Evolutionary conservation across 305 asterid species (phyloP).

Genomic region (Fraxinus latifolia): DNA sequence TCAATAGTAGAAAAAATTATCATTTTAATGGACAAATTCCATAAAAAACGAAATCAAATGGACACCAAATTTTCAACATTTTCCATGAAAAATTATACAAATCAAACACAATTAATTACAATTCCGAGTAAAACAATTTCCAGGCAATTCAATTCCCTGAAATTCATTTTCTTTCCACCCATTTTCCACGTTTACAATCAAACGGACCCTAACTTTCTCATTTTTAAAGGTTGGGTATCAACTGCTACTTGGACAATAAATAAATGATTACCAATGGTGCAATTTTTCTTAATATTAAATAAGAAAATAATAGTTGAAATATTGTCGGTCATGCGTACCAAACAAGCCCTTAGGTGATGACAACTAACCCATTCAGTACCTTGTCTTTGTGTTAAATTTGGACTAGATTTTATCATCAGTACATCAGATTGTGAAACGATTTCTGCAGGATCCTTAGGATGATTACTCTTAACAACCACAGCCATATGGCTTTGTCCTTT

Average conservation of each 20-base stretch:
- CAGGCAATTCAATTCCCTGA: too few relatives aligned
- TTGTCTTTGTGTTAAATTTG: constrained; percentile 26
- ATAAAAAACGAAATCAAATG: too few relatives aligned
- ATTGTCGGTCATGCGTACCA: background rate
- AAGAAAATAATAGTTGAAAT: background rate
- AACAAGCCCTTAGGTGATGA: background rate
- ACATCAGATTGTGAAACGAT: constrained; percentile 25
- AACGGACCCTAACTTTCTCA: background rate
- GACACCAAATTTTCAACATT: too few relatives aligned
- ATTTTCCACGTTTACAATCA: too few relatives aligned
- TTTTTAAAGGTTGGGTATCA: background rate
- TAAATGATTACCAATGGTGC: background rate
- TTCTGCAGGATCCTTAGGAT: constrained; percentile 27
- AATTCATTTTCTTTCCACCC: too few relatives aligned
- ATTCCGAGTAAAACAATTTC: too few relatives aligned
- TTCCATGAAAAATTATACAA: too few relatives aligned
- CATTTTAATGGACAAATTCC: too few relatives aligned
- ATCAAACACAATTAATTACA: too few relatives aligned
- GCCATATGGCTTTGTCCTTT: constrained; percentile 91
- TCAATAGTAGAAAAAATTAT: too few relatives aligned
- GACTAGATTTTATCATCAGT: constrained; percentile 19
- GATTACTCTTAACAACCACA: constrained; percentile 47
- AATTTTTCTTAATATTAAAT: background rate
- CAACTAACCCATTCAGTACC: background rate
- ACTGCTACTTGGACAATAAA: background rate